These are phyloP conservation scores for Leucocoprinus sp. DNA, from an alignment of 768 basidiomycete genomes.

Conservation along the genomic window DNA sequence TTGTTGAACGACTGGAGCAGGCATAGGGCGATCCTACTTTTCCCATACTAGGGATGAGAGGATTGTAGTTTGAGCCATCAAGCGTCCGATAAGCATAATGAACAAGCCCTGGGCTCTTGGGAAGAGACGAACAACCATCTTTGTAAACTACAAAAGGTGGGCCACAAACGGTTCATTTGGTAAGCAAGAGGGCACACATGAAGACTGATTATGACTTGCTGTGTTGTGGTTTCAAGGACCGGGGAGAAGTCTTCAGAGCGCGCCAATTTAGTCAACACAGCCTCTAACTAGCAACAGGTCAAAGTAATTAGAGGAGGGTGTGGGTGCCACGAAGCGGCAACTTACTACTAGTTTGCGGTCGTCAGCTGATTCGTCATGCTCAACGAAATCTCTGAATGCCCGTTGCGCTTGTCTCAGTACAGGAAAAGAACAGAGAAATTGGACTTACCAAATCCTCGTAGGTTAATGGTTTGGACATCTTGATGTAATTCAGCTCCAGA, in stretches of 20 bases:
- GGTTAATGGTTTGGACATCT: no score
- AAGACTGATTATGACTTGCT: slow-evolving; percentile 43
- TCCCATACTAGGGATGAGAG: slow-evolving; percentile 45
- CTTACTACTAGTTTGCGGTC: slow-evolving; percentile 56
- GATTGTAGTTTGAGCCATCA: slow-evolving; percentile 57
- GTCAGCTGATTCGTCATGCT: slow-evolving; percentile 35
- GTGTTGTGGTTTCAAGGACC: slow-evolving; percentile 32
- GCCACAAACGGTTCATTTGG: slow-evolving; percentile 10
- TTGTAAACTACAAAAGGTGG: slow-evolving; percentile 48
- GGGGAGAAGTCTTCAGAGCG: slow-evolving; percentile 26
- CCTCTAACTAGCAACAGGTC: slow-evolving; percentile 56
- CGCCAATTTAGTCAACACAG: slow-evolving; percentile 51
- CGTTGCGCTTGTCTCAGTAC: slow-evolving; percentile 25
- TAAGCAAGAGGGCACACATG: slow-evolving; percentile 32
- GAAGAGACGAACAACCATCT: slow-evolving; percentile 25
- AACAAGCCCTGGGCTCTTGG: slow-evolving; percentile 13
- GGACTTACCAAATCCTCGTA: slow-evolving; percentile 25
- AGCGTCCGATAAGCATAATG: slow-evolving; percentile 49
- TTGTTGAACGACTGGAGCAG: slow-evolving; percentile 49
- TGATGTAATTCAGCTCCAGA: no score
- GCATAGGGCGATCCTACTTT: slow-evolving; percentile 61
- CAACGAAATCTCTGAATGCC: slow-evolving; percentile 40
- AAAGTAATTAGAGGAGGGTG: slow-evolving; percentile 6
- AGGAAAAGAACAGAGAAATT: not conserved
- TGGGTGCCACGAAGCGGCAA: slow-evolving; percentile 3